Conservation (phyloP, 139 green algal species). For the Coccomyxa sp. region DNA sequence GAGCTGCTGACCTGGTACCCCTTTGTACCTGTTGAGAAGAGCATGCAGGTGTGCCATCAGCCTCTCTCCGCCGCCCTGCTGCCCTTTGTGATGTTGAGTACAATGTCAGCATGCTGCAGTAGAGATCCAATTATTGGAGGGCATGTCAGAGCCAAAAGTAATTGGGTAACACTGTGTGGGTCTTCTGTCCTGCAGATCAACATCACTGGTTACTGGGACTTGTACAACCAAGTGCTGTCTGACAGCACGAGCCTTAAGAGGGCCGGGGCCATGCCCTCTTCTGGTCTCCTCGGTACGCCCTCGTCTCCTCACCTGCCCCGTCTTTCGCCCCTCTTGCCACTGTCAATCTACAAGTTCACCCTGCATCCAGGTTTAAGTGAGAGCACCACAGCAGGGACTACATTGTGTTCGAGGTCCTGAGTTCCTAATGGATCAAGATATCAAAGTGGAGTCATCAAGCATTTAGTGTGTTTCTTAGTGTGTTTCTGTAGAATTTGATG, state of each 20-base stretch:
- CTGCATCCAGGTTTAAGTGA: too few species aligned
- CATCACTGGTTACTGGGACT: not conserved
- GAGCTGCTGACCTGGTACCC: not conserved
- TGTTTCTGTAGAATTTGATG: too few species aligned
- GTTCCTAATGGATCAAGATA: not conserved
- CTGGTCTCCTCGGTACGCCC: not conserved
- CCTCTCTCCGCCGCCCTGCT: not conserved
- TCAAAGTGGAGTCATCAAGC: not conserved
- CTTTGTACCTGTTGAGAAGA: not conserved
- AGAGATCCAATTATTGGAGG: not conserved
- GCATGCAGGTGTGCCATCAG: not conserved
- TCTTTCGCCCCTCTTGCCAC: not conserved
- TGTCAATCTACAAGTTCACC: too few species aligned
- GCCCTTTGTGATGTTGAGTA: not conserved
- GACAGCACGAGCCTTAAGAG: not conserved
- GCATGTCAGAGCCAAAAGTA: not conserved
- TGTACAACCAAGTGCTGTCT: constrained; percentile 1
- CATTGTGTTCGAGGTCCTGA: too few species aligned
- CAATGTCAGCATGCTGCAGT: not conserved
- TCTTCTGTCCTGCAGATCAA: not conserved
- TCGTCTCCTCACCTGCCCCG: not conserved
- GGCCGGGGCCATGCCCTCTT: not conserved
- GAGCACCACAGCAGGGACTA: too few species aligned
- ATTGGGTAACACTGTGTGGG: not conserved
- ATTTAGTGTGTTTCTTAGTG: too few species aligned